Evolutionary conservation across 495 filamentous ascomycete species (phyloP).

Genomic region (Neurospora tetraspora): DNA sequence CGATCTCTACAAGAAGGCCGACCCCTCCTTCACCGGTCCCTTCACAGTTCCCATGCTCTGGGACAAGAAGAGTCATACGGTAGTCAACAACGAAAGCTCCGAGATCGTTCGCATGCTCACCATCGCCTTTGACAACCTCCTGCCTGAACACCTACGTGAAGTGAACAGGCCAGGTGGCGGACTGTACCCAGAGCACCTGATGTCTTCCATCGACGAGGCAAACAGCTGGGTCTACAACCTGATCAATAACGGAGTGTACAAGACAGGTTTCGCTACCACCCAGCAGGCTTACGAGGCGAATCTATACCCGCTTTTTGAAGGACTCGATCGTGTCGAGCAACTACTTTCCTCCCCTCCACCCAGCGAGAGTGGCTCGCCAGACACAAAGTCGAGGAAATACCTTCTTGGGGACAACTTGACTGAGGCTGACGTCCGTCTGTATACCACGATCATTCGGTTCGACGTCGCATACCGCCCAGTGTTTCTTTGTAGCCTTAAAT

Average conservation of each 20-base stretch:
- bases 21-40: constrained; percentile 51
- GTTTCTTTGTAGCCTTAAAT: constrained; percentile 72
- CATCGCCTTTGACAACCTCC: constrained; percentile 60
- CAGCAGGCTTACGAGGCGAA: constrained; percentile 64
- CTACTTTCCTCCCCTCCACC: constrained; percentile 42
- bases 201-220: constrained; percentile 55
- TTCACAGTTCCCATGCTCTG: constrained; percentile 65
- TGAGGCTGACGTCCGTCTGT: constrained; percentile 70
- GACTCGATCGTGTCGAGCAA: constrained; percentile 58
- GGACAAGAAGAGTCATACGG: constrained; percentile 55
- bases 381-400: constrained; percentile 22
- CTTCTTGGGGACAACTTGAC: constrained; percentile 57
- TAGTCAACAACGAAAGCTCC: constrained; percentile 68
- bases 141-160: constrained; percentile 50
- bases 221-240: constrained; percentile 80
- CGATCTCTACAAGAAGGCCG: constrained; percentile 55
- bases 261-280: constrained; percentile 33
- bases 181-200: constrained; percentile 51
- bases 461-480: constrained; percentile 74
- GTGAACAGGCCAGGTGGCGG: constrained; percentile 34
- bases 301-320: constrained; percentile 55
- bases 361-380: constrained; percentile 19
- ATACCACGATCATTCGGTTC: constrained; percentile 70
- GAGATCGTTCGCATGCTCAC: constrained; percentile 66
- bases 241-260: constrained; percentile 82